Evolutionary conservation across 805 yeast genomes (phyloP), one percentile per base, ranked within the genome.

Genomic region (Brettanomyces nanus): DNA sequence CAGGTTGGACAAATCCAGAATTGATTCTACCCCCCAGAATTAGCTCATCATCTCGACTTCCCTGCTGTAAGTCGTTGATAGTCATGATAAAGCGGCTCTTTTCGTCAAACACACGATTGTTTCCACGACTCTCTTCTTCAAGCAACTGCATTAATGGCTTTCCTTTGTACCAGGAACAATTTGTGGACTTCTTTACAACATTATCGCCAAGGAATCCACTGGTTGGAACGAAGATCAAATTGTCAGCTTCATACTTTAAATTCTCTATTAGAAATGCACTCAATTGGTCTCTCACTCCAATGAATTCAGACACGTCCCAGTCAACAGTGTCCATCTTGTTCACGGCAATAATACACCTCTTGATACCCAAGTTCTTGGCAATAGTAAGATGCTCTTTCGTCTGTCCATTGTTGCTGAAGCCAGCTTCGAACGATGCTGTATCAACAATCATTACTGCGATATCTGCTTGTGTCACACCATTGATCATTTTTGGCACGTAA

Each of bases 401-500:
- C 56, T 83, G 89, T 2, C 92, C 90, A 48, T 73, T 76, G 15
- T 13, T 14, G 14, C 65, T 56, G 47, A 80, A 80, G 0, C 87
- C 86, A 7, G 77, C 65, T 56, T 82, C 89, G 51, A 81, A 83
- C 17, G 83, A 86, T 28, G 80, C 76, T 2, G 84, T 56, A 54
- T 85, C 94, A 15, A 84, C 75, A 9, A 84, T 85, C 28, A 83
- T 63, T 14, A 84, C 63, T 0, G 89, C 89, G 31, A 78, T 56
- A 49, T 84, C 92, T 0, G 92, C 89, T 50, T 81, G 87, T 3
- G 82, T 62, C 1, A 84, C 81, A 21, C 94, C 94, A 21, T 85
- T 82, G 46, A 84, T 82, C 86, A 84, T 81, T 49, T 81, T 85
- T 4, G 94, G 94, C 23, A 84, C 83, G 56, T 80, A 84, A 51